phyloP scores from a whole-genome alignment of 768 basidiomycete species.

The Multifurca ochricompacta region DNA sequence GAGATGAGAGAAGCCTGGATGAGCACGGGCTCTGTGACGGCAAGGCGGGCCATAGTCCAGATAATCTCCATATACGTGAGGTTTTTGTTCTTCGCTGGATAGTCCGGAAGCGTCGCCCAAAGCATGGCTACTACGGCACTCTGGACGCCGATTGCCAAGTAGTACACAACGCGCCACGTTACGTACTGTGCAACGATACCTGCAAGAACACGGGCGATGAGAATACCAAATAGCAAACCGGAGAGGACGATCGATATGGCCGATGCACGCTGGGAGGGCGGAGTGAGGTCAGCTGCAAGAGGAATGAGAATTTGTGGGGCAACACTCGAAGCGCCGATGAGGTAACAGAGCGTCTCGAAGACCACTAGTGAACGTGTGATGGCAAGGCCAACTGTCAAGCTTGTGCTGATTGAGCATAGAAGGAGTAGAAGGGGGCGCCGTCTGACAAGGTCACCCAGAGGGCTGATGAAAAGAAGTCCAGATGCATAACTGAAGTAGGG shows the following conservation, averaged over 20 bases:
- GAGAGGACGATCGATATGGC: constrained; percentile 68
- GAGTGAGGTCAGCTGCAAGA: constrained; percentile 73
- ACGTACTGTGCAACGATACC: constrained; percentile 37
- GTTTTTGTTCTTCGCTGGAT: constrained; percentile 13
- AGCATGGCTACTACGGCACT: constrained; percentile 1
- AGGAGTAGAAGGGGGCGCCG: constrained; percentile 65
- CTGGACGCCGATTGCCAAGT: constrained; percentile 33
- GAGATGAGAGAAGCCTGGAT: constrained; percentile 61
- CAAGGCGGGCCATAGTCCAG: constrained; percentile 69
- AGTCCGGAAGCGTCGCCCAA: constrained; percentile 16
- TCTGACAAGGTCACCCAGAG: constrained; percentile 77
- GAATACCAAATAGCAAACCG: constrained; percentile 61
- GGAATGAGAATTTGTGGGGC: constrained; percentile 71
- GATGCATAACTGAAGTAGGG: constrained; percentile 23
- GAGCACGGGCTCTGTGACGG: constrained; percentile 70
- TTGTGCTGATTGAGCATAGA: constrained; percentile 34
- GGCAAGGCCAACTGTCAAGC: constrained; percentile 65
- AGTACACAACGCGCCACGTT: constrained; percentile 36
- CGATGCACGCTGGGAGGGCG: constrained; percentile 60
- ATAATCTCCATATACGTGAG: constrained; percentile 41
- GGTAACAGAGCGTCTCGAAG: constrained; percentile 62
- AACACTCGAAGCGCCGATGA: constrained; percentile 65
- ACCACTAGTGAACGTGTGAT: constrained; percentile 49
- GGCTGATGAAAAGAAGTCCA: constrained; percentile 61
- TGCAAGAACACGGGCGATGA: constrained; percentile 57